Evolutionary conservation across 768 basidiomycete genomes (phyloP).

Genomic region (Podaxis pistillaris): DNA sequence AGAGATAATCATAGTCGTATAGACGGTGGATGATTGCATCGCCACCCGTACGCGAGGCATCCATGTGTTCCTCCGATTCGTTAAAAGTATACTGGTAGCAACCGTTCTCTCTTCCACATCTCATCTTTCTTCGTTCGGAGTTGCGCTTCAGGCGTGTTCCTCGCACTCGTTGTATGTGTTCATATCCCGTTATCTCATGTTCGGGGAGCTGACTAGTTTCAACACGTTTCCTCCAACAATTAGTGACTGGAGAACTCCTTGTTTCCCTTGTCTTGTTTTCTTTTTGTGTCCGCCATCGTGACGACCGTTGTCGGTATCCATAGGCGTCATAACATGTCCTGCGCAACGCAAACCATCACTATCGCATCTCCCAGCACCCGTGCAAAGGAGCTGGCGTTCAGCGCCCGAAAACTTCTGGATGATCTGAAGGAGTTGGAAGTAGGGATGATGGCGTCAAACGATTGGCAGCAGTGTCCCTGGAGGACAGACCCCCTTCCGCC

Average conservation of each 20-base stretch:
- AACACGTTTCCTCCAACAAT: not conserved
- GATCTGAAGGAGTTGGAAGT: slow-evolving; percentile 18
- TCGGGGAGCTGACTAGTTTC: not conserved
- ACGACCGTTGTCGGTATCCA: slow-evolving; percentile 16
- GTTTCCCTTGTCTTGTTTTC: slow-evolving; percentile 19
- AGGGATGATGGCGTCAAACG: not conserved
- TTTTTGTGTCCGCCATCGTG: slow-evolving; percentile 16
- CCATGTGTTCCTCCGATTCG: slow-evolving; percentile 11
- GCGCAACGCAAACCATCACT: slow-evolving; percentile 6
- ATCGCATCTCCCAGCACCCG: slow-evolving; percentile 12
- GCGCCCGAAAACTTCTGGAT: slow-evolving; percentile 14
- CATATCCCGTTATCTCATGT: not conserved
- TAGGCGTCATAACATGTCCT: slow-evolving; percentile 1
- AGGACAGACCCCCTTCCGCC: slow-evolving; percentile 5
- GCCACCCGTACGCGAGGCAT: slow-evolving; percentile 1
- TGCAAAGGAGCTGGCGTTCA: slow-evolving; percentile 13
- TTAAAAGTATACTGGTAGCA: not conserved
- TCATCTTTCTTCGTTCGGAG: slow-evolving; percentile 1
- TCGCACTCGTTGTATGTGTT: slow-evolving; percentile 7
- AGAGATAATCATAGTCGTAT: not conserved
- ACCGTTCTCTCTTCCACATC: not conserved
- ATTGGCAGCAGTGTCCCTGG: slow-evolving; percentile 5
- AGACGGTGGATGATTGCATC: not conserved
- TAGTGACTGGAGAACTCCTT: slow-evolving; percentile 14
- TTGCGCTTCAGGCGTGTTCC: not conserved